These are phyloP conservation scores for Dipodascus albidus DNA, from an alignment of 805 yeast species.

Conservation along the genomic window DNA sequence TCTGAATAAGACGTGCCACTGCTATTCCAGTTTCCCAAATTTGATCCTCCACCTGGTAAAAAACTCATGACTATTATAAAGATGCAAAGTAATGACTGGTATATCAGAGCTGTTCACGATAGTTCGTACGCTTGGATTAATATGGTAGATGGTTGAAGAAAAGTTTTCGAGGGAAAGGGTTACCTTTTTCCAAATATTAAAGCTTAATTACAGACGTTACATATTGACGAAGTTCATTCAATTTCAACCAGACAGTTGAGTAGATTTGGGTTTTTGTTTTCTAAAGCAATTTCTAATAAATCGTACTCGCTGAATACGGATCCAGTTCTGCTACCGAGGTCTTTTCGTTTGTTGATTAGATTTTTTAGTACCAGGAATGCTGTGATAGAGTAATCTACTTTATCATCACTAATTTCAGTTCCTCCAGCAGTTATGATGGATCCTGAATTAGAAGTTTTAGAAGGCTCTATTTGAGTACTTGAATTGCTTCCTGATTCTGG, in stretches of 20 bases:
- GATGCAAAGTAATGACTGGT: too few species aligned
- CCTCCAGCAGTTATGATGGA: slow-evolving; percentile 6
- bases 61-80: too few species aligned
- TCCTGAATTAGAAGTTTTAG: background rate
- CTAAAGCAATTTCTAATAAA: background rate
- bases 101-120: too few species aligned
- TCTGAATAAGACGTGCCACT: slow-evolving; percentile 36
- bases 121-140: too few species aligned
- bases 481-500: slow-evolving; percentile 8
- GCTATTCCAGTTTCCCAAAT: background rate
- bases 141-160: background rate
- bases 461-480: slow-evolving; percentile 14
- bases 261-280: background rate
- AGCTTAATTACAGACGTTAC: too few species aligned
- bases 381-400: background rate
- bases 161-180: slow-evolving; percentile 1
- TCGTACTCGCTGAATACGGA: slow-evolving; percentile 1
- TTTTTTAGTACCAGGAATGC: background rate
- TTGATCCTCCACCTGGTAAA: background rate
- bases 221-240: background rate
- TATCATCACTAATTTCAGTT: slow-evolving; percentile 2
- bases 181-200: background rate
- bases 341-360: background rate
- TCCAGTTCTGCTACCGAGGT: background rate
- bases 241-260: background rate